Evolutionary conservation across 441 rosid genomes (phyloP).

Genomic region (Metrosideros polymorpha): DNA sequence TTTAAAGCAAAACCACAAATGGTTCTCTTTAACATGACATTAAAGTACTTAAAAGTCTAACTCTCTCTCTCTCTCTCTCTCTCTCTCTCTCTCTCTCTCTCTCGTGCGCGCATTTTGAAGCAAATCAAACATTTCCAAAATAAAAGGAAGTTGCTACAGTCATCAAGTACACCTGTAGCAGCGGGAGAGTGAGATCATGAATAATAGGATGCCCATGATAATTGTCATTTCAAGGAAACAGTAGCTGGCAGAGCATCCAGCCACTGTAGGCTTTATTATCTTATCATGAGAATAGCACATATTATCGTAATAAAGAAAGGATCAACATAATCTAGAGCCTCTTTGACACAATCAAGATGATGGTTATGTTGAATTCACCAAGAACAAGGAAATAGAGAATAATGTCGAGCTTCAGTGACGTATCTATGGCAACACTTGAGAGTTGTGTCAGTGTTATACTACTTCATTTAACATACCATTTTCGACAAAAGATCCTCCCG

Average conservation of each 20-base stretch:
- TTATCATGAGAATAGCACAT: background rate
- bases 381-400: background rate
- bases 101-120: background rate
- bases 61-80: background rate
- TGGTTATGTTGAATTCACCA: background rate
- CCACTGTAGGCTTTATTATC: background rate
- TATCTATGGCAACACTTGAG: background rate
- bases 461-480: conserved; percentile 30
- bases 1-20: background rate
- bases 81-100: background rate
- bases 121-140: background rate
- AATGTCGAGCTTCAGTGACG: background rate
- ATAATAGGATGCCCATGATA: background rate
- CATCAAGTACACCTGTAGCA: background rate
- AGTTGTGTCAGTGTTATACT: background rate
- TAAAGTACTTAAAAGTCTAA: background rate
- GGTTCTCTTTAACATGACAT: background rate
- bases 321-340: background rate
- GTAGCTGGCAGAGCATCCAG: background rate
- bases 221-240: background rate
- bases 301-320: background rate
- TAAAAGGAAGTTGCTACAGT: background rate
- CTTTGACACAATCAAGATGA: background rate
- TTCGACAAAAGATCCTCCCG: conserved; percentile 47
- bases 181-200: background rate